phyloP scores from a whole-genome alignment of 768 basidiomycete species.

The Candolleomyces efflorescens region DNA sequence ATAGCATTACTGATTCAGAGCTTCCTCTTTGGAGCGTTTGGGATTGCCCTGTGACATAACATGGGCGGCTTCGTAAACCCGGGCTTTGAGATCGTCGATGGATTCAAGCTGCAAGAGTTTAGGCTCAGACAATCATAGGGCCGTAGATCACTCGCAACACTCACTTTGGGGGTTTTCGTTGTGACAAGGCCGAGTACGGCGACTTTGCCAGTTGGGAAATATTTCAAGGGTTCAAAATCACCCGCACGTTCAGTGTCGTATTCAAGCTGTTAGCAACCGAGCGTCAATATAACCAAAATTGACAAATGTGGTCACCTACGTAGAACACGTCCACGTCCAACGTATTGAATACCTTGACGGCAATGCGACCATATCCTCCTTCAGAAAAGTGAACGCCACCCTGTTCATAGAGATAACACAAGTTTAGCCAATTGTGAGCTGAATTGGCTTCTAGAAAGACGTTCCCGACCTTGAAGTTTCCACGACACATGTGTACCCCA shows the following conservation, averaged over 20 bases:
- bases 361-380: slow-evolving; percentile 56
- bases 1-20: slow-evolving; percentile 47
- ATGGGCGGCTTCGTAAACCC: slow-evolving; percentile 51
- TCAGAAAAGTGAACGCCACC: slow-evolving; percentile 53
- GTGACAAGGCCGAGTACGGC: slow-evolving; percentile 48
- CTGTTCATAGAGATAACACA: slow-evolving; percentile 12
- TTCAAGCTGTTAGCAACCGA: slow-evolving; percentile 48
- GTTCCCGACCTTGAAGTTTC: slow-evolving; percentile 41
- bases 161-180: slow-evolving; percentile 42
- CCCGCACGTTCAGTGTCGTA: slow-evolving; percentile 65
- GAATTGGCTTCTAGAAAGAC: slow-evolving; percentile 8
- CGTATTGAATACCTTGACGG: slow-evolving; percentile 50
- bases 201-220: slow-evolving; percentile 44
- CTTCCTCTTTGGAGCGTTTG: slow-evolving; percentile 41
- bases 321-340: slow-evolving; percentile 57
- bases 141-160: too few relatives aligned
- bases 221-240: slow-evolving; percentile 51
- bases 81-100: slow-evolving; percentile 41
- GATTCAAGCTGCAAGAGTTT: slow-evolving; percentile 40
- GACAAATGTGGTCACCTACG: slow-evolving; percentile 22
- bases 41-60: slow-evolving; percentile 40
- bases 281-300: neutral
- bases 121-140: too few relatives aligned
- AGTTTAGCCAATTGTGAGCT: slow-evolving; percentile 27
- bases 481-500: slow-evolving; percentile 59